phyloP scores from a whole-genome alignment of 306 rosid species.

The Leucaena leucocephala region DNA sequence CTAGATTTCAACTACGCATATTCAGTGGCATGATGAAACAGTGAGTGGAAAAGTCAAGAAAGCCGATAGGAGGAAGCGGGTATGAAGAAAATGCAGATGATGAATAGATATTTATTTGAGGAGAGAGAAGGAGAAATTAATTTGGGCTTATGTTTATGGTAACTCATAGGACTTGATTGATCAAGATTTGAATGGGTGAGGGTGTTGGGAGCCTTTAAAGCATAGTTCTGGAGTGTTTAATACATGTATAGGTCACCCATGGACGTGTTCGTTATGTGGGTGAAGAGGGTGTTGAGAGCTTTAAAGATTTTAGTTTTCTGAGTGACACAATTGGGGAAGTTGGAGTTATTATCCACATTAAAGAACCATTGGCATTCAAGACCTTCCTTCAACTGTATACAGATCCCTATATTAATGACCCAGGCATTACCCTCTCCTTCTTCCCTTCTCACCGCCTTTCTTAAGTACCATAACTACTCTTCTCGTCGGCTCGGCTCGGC shows the following conservation, averaged over 20 bases:
- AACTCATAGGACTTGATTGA: constrained; percentile 46
- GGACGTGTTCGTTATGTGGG: constrained; percentile 51
- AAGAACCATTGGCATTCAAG: constrained; percentile 58
- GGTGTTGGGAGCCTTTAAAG: constrained; percentile 51
- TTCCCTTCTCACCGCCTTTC: constrained; percentile 64
- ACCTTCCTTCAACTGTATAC: constrained; percentile 71
- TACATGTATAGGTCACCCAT: neutral
- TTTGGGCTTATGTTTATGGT: constrained; percentile 31
- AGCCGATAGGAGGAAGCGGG: neutral
- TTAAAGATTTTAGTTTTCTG: constrained; percentile 43
- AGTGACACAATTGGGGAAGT: constrained; percentile 66
- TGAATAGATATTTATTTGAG: constrained; percentile 43
- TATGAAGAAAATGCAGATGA: constrained; percentile 28
- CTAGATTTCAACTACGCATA: neutral
- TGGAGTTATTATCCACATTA: constrained; percentile 71
- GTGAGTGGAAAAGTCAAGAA: neutral
- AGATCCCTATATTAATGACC: constrained; percentile 63
- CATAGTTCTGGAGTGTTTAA: constrained; percentile 33
- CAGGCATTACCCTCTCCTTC: constrained; percentile 37
- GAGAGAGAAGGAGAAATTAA: constrained; percentile 45
- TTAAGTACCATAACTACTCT: constrained; percentile 37
- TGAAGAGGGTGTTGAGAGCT: constrained; percentile 54
- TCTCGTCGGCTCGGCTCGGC: constrained; percentile 12
- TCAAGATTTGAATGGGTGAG: constrained; percentile 37
- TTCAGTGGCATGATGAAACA: constrained; percentile 6